Evolutionary conservation across 2,329 filamentous ascomycete genomes (phyloP), one percentile per base, ranked within the genome.

Genomic region (Monosporascus sp.): DNA sequence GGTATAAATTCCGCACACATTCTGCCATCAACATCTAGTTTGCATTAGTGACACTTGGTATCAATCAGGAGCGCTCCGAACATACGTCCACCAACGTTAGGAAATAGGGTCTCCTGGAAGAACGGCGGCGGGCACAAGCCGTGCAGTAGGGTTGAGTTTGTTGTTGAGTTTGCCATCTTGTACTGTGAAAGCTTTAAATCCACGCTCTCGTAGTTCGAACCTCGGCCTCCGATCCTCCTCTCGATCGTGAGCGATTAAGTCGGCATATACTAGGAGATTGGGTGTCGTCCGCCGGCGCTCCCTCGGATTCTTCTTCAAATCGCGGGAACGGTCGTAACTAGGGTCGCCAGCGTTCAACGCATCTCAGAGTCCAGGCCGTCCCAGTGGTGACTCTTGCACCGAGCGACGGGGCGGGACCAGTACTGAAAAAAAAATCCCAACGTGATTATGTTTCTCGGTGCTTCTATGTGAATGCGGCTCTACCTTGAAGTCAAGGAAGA

Each of bases 61-160:
- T 44, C 18, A 36, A 35, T 17, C 38, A 51, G 18, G 38, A 49
- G 18, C 25, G 39, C 36, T 49, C 9, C 46, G 46, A 45, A 68
- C 66, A 62, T 66, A 68, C 66, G 62, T 59, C 66, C 66, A 56
- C 64, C 65, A 43, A 49, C 55, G 3, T 56, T 44, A 27, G 78
- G 80, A 64, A 87, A 95, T 54, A 79, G 69, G 31, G 72, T 70
- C 54, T 79, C 77, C 66, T 89, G 82, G 57, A 86, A 77, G 65
- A 94, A 93, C 5, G 90, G 90, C 50, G 77, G 60, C 17, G 82
- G 81, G 69, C 90, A 95, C 18, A 72, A 63, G 57, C 81, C 83
- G 38, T 57, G 60, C 8, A 54, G 15, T 20, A 31, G 43, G 3
- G 43, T 25, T 39, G 52, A 49, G 20, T 53, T 51, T 46, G 54